phyloP scores from a whole-genome alignment of 2,329 filamentous ascomycete genomes.

The Talaromyces sp. region DNA sequence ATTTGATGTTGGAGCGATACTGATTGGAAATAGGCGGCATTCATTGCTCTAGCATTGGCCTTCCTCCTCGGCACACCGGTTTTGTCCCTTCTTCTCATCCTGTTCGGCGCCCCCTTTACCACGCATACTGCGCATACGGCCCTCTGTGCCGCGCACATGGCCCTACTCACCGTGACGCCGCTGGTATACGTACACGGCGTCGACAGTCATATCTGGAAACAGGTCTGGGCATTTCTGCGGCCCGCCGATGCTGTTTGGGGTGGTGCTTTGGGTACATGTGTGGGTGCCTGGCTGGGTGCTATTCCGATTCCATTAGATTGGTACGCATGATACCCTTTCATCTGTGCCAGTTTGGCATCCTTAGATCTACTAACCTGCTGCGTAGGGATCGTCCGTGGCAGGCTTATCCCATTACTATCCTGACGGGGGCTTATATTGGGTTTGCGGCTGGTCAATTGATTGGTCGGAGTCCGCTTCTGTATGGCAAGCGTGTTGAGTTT shows the following conservation, averaged over 20 bases:
- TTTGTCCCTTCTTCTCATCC: constrained; percentile 63
- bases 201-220: constrained; percentile 65
- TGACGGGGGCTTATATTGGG: constrained; percentile 77
- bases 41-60: constrained; percentile 62
- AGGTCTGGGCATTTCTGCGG: constrained; percentile 63
- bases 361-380: background rate
- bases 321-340: constrained; percentile 41
- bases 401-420: constrained; percentile 90
- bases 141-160: constrained; percentile 75
- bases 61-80: constrained; percentile 54
- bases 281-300: constrained; percentile 89
- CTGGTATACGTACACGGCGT: constrained; percentile 84
- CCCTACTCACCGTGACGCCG: constrained; percentile 72
- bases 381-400: constrained; percentile 93
- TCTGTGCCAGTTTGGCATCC: background rate
- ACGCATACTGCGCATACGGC: constrained; percentile 75
- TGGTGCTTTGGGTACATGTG: constrained; percentile 67
- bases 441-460: constrained; percentile 59
- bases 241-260: constrained; percentile 85
- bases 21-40: constrained; percentile 55
- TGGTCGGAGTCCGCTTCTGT: constrained; percentile 27
- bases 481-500: constrained; percentile 20
- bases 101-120: constrained; percentile 88
- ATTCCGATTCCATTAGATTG: constrained; percentile 95
- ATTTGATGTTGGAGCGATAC: background rate